Evolutionary conservation across 805 yeast species (phyloP).

Genomic region (Isabelozyma rhagii): DNA sequence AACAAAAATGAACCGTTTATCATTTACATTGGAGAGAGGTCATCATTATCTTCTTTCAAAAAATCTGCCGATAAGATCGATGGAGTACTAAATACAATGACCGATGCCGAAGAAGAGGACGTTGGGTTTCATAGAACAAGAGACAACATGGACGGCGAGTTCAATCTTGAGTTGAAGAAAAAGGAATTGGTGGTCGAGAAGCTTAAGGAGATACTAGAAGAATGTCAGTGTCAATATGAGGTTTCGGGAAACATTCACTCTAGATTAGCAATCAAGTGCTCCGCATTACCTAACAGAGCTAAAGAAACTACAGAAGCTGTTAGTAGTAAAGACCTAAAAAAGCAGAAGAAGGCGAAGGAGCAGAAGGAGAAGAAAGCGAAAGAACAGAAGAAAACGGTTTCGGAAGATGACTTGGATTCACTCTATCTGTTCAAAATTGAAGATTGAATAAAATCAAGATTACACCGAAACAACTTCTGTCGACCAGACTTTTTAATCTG

Average conservation of each 20-base stretch:
- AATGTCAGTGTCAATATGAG: conserved; percentile 24
- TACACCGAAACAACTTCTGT: too few relatives aligned
- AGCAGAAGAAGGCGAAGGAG: conserved; percentile 12
- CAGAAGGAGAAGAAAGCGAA: conserved; percentile 11
- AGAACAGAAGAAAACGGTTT: conserved; percentile 3
- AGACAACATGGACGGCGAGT: conserved; percentile 4
- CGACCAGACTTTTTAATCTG: not conserved
- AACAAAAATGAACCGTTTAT: conserved; percentile 31
- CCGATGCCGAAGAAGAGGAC: conserved; percentile 10
- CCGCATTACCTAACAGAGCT: conserved; percentile 1
- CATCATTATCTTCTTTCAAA: conserved; percentile 12
- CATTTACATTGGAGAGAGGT: conserved; percentile 20
- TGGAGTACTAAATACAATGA: conserved; percentile 1
- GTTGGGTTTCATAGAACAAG: not conserved
- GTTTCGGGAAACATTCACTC: conserved; percentile 24
- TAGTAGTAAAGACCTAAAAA: conserved; percentile 11
- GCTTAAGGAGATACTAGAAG: conserved; percentile 24
- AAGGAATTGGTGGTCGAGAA: conserved; percentile 26
- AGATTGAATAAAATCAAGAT: conserved; percentile 15
- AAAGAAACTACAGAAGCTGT: conserved; percentile 5
- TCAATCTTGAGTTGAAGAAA: conserved; percentile 17
- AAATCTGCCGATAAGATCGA: conserved; percentile 8
- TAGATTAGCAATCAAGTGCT: conserved; percentile 19
- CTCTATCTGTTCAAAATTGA: conserved; percentile 39
- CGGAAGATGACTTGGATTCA: conserved; percentile 36